A percentile compares a stretch with the other conserved stretches of the same genome.
phyloP scores from a whole-genome alignment of 768 basidiomycete genomes.

The Lentinus tigrinus region DNA sequence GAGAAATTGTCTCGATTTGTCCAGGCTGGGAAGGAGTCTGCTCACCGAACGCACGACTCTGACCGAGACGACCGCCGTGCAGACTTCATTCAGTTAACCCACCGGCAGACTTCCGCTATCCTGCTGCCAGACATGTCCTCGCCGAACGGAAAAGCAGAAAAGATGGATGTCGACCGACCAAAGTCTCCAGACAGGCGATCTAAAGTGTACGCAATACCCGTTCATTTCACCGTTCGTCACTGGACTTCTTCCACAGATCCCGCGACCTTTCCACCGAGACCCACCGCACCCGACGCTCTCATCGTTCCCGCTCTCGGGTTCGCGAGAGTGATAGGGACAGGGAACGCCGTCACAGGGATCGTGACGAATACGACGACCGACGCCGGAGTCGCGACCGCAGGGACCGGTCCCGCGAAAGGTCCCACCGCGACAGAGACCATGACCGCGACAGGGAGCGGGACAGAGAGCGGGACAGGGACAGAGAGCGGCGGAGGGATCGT shows the following conservation, averaged over 20 bases:
- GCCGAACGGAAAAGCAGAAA: slow-evolving; percentile 29
- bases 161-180: slow-evolving; percentile 61
- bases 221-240: background rate
- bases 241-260: slow-evolving; percentile 37
- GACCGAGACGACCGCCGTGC: background rate
- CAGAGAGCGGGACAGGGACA: slow-evolving; percentile 40
- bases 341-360: slow-evolving; percentile 51
- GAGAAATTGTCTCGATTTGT: background rate
- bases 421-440: slow-evolving; percentile 37
- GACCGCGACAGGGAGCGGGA: slow-evolving; percentile 46
- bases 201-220: slow-evolving; percentile 30
- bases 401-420: slow-evolving; percentile 39
- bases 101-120: background rate
- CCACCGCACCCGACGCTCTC: slow-evolving; percentile 67
- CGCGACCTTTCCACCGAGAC: slow-evolving; percentile 79
- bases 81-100: background rate
- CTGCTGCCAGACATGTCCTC: slow-evolving; percentile 11
- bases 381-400: slow-evolving; percentile 65
- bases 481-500: slow-evolving; percentile 37
- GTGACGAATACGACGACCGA: slow-evolving; percentile 51
- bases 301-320: slow-evolving; percentile 70
- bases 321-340: slow-evolving; percentile 40
- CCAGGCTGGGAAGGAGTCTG: slow-evolving; percentile 4
- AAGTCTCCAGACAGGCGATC: slow-evolving; percentile 27
- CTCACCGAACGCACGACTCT: no score